phyloP scores from a whole-genome alignment of 306 rosid species.

The Pyrus communis region DNA sequence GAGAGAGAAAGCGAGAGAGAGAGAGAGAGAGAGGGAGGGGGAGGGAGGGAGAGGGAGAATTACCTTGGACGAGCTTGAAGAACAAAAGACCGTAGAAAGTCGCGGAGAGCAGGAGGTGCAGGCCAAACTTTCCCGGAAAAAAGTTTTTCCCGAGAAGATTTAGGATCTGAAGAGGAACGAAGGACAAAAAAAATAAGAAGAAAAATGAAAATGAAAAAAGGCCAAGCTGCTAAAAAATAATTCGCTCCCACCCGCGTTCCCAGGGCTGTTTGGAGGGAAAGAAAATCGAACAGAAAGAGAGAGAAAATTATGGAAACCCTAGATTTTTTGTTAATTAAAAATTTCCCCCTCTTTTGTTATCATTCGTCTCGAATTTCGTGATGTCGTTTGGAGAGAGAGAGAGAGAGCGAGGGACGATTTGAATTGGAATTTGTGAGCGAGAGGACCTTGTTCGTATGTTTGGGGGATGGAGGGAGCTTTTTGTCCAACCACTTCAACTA shows the following conservation, averaged over 20 bases:
- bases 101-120: conserved; percentile 26
- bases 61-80: conserved; percentile 37
- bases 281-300: conserved; percentile 27
- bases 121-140: conserved; percentile 16
- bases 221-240: conserved; percentile 9
- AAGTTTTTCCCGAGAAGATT: conserved; percentile 13
- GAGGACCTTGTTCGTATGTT: not conserved
- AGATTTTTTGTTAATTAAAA: not conserved
- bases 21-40: not conserved
- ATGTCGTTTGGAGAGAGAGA: not conserved
- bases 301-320: conserved; percentile 34
- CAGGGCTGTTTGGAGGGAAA: conserved; percentile 64
- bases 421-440: not conserved
- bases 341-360: too few species aligned
- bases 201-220: not conserved
- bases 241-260: conserved; percentile 16
- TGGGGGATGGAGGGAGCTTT: conserved; percentile 6
- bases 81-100: conserved; percentile 19
- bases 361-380: conserved; percentile 20
- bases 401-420: conserved; percentile 4
- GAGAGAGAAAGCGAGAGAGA: not conserved
- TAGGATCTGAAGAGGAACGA: conserved; percentile 16
- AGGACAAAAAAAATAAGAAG: not conserved
- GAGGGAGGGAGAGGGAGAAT: not conserved
- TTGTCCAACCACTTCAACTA: conserved; percentile 16